These are phyloP conservation scores for Pichia sp. DNA, from an alignment of 1,139 yeast species.

Conservation along the genomic window DNA sequence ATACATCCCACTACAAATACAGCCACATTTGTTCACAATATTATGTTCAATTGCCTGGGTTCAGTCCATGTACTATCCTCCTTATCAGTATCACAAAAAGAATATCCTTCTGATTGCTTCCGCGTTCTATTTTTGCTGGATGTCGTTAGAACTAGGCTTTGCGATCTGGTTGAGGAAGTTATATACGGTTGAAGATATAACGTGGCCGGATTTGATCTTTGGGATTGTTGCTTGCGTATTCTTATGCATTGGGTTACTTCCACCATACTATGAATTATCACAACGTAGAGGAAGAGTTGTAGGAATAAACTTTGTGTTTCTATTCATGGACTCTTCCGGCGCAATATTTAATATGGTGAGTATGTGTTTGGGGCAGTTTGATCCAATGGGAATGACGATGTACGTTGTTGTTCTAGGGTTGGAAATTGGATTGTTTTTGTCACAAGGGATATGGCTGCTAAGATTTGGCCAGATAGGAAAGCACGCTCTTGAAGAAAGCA, in stretches of 20 bases:
- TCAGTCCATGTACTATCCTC: constrained; percentile 49
- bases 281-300: constrained; percentile 71
- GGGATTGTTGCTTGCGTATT: constrained; percentile 68
- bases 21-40: constrained; percentile 45
- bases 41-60: constrained; percentile 44
- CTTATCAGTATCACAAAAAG: constrained; percentile 27
- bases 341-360: constrained; percentile 46
- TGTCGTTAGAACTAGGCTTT: constrained; percentile 41
- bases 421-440: constrained; percentile 41
- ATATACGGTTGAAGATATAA: constrained; percentile 33
- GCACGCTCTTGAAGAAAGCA: background rate
- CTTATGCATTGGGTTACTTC: constrained; percentile 70
- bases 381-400: constrained; percentile 43
- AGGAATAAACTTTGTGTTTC: constrained; percentile 47
- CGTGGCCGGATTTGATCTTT: constrained; percentile 45
- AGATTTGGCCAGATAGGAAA: constrained; percentile 20
- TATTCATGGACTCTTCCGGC: constrained; percentile 43
- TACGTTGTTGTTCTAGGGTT: constrained; percentile 43
- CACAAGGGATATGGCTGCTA: constrained; percentile 42
- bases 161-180: constrained; percentile 44
- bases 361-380: constrained; percentile 40
- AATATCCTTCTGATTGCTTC: constrained; percentile 25
- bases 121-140: constrained; percentile 30
- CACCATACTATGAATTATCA: constrained; percentile 80
- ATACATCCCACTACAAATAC: constrained; percentile 44